Evolutionary conservation across 345 rosid species (phyloP).

Genomic region (Erysimum cheiranthoides): DNA sequence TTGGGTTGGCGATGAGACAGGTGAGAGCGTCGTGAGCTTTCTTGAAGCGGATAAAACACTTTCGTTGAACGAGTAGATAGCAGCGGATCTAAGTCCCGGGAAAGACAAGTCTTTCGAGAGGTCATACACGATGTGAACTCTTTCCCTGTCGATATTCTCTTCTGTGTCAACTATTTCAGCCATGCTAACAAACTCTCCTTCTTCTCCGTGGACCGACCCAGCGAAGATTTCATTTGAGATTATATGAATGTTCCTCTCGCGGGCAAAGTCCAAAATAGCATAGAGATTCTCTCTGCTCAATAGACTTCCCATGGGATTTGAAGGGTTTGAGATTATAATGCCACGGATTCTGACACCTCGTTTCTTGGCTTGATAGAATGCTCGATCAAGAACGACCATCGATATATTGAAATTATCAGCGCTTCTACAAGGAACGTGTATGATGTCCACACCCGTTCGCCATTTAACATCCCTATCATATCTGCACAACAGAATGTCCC

Average conservation of each 20-base stretch:
- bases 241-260: slow-evolving; percentile 85
- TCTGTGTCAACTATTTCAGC: slow-evolving; percentile 68
- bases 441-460: slow-evolving; percentile 89
- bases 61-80: slow-evolving; percentile 70
- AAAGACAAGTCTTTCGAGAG: slow-evolving; percentile 79
- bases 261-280: slow-evolving; percentile 80
- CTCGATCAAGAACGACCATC: slow-evolving; percentile 78
- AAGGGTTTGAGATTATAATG: slow-evolving; percentile 78
- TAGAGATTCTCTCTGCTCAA: slow-evolving; percentile 63
- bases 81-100: slow-evolving; percentile 66
- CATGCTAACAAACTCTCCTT: slow-evolving; percentile 73
- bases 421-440: slow-evolving; percentile 87
- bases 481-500: slow-evolving; percentile 48
- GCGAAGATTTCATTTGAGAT: slow-evolving; percentile 78
- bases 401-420: slow-evolving; percentile 74
- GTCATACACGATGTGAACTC: slow-evolving; percentile 79
- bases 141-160: slow-evolving; percentile 60
- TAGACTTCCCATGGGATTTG: slow-evolving; percentile 73
- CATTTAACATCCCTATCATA: slow-evolving; percentile 82
- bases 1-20: slow-evolving; percentile 75
- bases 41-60: slow-evolving; percentile 65
- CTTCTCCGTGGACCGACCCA: slow-evolving; percentile 58
- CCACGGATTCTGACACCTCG: slow-evolving; percentile 87
- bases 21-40: slow-evolving; percentile 71
- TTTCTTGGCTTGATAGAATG: slow-evolving; percentile 84